Percentiles rank a stretch among this genome's conserved stretches.
phyloP scores from a whole-genome alignment of 176 grass and related monocot genomes.

The Alloteropsis semialata region DNA sequence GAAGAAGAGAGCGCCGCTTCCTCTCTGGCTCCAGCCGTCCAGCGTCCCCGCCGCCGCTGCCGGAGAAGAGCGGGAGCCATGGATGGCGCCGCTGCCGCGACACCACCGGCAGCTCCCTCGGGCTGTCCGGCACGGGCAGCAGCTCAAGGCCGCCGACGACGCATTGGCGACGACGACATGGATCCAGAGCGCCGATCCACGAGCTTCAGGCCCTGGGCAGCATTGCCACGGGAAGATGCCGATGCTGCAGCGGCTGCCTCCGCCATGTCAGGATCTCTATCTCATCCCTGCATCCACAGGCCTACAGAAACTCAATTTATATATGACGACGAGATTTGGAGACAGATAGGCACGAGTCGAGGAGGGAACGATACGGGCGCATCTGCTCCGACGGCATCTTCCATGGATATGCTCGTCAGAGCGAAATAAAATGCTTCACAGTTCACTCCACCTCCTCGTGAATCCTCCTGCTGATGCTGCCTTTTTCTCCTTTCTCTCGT shows the following conservation, averaged over 20 bases:
- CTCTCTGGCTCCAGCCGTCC: too few relatives aligned
- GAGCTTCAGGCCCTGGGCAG: background rate
- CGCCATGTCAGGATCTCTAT: background rate
- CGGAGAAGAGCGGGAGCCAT: background rate
- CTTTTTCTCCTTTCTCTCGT: background rate
- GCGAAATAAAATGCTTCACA: slow-evolving; percentile 25
- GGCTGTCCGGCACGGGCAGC: background rate
- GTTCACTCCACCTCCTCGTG: slow-evolving; percentile 16
- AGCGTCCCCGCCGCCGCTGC: background rate
- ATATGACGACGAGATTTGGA: background rate
- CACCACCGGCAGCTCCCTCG: background rate
- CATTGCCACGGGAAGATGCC: background rate
- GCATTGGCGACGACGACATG: background rate
- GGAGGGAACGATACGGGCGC: background rate
- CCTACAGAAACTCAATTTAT: background rate
- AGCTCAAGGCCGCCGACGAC: background rate
- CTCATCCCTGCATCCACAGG: background rate
- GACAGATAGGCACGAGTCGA: background rate
- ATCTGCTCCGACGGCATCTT: slow-evolving; percentile 4
- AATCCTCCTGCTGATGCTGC: background rate
- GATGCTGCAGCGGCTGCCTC: background rate
- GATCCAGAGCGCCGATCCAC: background rate
- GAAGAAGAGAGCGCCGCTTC: too few relatives aligned
- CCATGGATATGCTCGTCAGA: slow-evolving; percentile 37
- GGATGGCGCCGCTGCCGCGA: background rate